phyloP scores from a whole-genome alignment of 169 alveolate genomes.

The Neospora caninum region DNA sequence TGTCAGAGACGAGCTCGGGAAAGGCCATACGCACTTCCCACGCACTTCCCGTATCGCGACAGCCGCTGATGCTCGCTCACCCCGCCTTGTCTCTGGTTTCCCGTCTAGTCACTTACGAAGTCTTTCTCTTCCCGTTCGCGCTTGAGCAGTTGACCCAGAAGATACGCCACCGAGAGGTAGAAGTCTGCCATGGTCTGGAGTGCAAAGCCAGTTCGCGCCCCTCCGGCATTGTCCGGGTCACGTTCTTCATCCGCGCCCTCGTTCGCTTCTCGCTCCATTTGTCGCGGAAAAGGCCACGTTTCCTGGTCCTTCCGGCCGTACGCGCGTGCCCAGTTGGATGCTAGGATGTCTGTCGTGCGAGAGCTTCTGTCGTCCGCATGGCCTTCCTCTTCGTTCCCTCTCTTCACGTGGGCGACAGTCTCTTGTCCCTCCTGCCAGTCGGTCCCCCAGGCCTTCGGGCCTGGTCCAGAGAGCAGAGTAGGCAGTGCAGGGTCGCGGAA shows the following conservation, averaged over 20 bases:
- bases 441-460: too few species aligned
- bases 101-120: neutral
- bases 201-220: neutral
- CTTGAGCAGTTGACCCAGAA: conserved; percentile 1
- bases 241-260: neutral
- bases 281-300: neutral
- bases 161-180: conserved; percentile 32
- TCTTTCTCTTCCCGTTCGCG: neutral
- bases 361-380: too few species aligned
- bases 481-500: too few species aligned
- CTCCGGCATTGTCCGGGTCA: neutral
- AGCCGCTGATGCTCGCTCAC: neutral
- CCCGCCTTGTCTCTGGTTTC: neutral
- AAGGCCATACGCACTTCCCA: too few species aligned
- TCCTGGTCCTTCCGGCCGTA: neutral
- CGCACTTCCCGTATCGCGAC: too few species aligned
- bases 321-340: neutral
- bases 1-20: too few species aligned
- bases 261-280: neutral
- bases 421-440: too few species aligned
- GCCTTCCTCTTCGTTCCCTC: too few species aligned
- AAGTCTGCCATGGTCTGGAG: conserved; percentile 12
- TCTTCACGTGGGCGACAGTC: too few species aligned
- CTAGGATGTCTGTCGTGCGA: too few species aligned
- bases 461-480: too few species aligned